A percentile compares a stretch with the other conserved stretches of the same genome.
phyloP scores from a whole-genome alignment of 164 flowering plant genomes.

The Magnolia kwangsiensis region DNA sequence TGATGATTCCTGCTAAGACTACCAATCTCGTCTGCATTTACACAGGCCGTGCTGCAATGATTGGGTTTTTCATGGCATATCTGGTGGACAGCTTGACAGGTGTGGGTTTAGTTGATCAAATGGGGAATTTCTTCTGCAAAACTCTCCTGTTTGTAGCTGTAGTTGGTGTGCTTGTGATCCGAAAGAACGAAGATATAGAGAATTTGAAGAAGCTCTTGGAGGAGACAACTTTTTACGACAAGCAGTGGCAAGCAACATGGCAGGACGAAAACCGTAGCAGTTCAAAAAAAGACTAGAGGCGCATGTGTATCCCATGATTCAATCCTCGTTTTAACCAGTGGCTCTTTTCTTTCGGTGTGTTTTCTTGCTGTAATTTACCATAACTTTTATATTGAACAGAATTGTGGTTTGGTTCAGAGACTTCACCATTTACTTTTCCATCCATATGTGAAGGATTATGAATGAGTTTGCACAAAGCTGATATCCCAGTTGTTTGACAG shows the following conservation, averaged over 20 bases:
- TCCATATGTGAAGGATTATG: not conserved
- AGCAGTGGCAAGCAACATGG: conserved; percentile 99
- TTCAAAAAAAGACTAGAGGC: not conserved
- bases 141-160: conserved; percentile 79
- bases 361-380: not conserved
- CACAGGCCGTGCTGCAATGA: conserved; percentile 94
- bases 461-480: too few species aligned
- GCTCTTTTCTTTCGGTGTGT: not conserved
- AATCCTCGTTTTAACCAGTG: not conserved
- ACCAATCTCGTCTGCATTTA: not conserved
- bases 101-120: conserved; percentile 92
- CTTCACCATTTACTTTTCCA: not conserved
- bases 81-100: conserved; percentile 94
- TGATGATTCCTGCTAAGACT: not conserved
- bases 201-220: conserved; percentile 75
- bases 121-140: conserved; percentile 97
- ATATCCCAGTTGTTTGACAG: too few species aligned
- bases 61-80: conserved; percentile 99
- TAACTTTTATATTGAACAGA: not conserved
- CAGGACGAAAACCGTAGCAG: conserved; percentile 54
- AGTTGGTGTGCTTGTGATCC: conserved; percentile 64
- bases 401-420: not conserved
- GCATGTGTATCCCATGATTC: not conserved
- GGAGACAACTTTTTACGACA: conserved; percentile 89
- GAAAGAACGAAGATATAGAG: conserved; percentile 92